Evolutionary conservation across 257 asterid species (phyloP), one percentile per base, ranked within the genome.

Genomic region (Echites panduratus): DNA sequence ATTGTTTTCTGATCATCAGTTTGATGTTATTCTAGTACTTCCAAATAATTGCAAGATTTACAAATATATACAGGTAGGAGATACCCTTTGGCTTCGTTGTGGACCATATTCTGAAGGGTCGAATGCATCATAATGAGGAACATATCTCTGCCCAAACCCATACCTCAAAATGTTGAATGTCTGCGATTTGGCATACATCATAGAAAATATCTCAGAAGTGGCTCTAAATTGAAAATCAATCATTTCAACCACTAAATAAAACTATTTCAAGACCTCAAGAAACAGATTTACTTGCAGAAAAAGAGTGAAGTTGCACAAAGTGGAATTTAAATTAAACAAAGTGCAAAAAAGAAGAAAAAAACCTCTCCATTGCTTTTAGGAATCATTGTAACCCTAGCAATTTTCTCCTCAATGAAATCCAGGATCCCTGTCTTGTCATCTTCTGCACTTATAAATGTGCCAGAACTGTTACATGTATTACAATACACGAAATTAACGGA

Each of bases 31-130:
- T 58, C 9, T 29, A 24, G 2, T 22, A 22, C 63, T 52, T 50
- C 43, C 48, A 69, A 32, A 69, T 29, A 17, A 69, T 32, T 49
- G 32, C 22, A 50, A 49, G 62, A 69, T 69, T 52, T 48, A 49
- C 20, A 16, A 9, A 20, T 49, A 13, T 19, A 29, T 2, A 40
- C 0, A 69, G 63, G 59, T 35, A 66, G 69, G 32, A 70, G 65
- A 74, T 87, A 92, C 97, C 92, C 98, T 85, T 79, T 88, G 98
- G 87, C 91, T 92, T 82, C 82, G 83, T 75, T 87, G 96, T 19
- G 97, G 98, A 58, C 97, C 98, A 32, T 90, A 92, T 78, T 92
- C 92, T 66, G 85, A 84, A 71, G 98, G 97, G 77, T 86, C 82
- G 79, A 90, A 90, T 49, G 98, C 90, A 78, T 92, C 98, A 70